Base-by-base conservation (phyloP, 495 filamentous ascomycete genomes). In the Talaromyces proteolyticus region DNA sequence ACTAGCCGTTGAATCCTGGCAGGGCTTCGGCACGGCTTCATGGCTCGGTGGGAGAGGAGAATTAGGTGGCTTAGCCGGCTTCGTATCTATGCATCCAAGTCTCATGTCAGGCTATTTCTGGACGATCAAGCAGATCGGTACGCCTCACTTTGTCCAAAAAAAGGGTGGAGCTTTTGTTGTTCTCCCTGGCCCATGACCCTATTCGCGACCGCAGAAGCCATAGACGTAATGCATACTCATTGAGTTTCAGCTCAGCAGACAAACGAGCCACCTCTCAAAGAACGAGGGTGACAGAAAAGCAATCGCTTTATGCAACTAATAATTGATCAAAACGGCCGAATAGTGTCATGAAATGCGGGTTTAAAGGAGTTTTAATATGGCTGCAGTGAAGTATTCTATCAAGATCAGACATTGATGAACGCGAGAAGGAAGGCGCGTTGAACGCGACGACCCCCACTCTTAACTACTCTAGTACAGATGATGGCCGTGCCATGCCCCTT, bases 101-200 rank as follows among this genome's bases (percentile, higher is more conserved):
- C 19, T 25, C 22, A 42, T 3, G 2, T 26, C n/a, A 41, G 41
- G 4, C 29, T 14, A 21, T 22, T n/a, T 25, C n/a, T 17, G 5
- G 20, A 38, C 24, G 18, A 10, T 17, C 12, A 23, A 18, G 18
- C 26, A 11, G 22, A 11, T 25, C 11, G 18, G 43, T 49, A 29
- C 46, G 26, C 50, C 44, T 58, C 47, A 72, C 69, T 67, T 65
- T 61, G 58, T 44, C 59, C 58, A 49, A 73, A 75, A 50, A 73
- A 75, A 11, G 72, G 68, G 53, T 73, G 68, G 46, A 75, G 55
- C 29, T 56, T 62, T 16, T 61, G 66, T 50, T 67, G 63, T 50
- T 69, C 64, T 55, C 62, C 59, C 46, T 68, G 65, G 56, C 58
- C 66, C 68, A 72, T 73, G 46, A 63, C 72, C 65, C 40, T 52